Percentiles rank a stretch among this genome's conserved stretches.
These are phyloP conservation scores for Leccinum incarnatum DNA, from an alignment of 768 basidiomycete species.

Conservation along the genomic window DNA sequence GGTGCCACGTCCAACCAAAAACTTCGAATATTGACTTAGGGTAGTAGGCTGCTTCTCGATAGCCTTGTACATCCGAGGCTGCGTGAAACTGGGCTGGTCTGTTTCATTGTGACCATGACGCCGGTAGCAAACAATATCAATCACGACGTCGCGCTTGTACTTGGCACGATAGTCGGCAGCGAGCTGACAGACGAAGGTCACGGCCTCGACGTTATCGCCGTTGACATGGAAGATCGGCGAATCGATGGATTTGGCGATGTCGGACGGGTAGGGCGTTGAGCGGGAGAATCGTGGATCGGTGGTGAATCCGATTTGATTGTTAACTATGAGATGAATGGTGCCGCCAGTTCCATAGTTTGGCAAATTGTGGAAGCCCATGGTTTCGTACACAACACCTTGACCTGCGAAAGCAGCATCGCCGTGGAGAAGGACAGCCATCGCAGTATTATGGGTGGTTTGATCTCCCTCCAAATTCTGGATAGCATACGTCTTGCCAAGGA, in stretches of 20 bases:
- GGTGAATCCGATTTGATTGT: constrained; percentile 99
- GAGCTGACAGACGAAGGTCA: constrained; percentile 97
- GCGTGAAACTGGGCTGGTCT: constrained; percentile 97
- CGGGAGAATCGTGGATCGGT: constrained; percentile 97
- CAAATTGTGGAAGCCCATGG: constrained; percentile 96
- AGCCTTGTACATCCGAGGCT: constrained; percentile 97
- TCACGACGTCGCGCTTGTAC: constrained; percentile 97
- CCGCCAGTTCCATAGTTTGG: constrained; percentile 97
- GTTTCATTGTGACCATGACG: constrained; percentile 99
- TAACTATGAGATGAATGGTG: constrained; percentile 96
- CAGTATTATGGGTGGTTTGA: constrained; percentile 72
- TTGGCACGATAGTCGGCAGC: constrained; percentile 98
- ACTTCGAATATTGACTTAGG: constrained; percentile 88
- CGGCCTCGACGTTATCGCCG: constrained; percentile 96
- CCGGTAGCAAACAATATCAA: constrained; percentile 98
- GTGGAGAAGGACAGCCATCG: constrained; percentile 94
- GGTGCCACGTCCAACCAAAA: constrained; percentile 84
- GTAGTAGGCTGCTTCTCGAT: constrained; percentile 93
- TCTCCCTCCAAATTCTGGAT: constrained; percentile 95
- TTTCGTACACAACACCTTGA: constrained; percentile 98
- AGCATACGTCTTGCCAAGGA: constrained; percentile 97
- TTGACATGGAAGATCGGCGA: constrained; percentile 99
- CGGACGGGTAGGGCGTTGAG: constrained; percentile 96
- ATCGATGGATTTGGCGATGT: constrained; percentile 98
- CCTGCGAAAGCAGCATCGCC: constrained; percentile 99